Base-by-base conservation (phyloP, 768 basidiomycete genomes). In the Termitomyces sp. region DNA sequence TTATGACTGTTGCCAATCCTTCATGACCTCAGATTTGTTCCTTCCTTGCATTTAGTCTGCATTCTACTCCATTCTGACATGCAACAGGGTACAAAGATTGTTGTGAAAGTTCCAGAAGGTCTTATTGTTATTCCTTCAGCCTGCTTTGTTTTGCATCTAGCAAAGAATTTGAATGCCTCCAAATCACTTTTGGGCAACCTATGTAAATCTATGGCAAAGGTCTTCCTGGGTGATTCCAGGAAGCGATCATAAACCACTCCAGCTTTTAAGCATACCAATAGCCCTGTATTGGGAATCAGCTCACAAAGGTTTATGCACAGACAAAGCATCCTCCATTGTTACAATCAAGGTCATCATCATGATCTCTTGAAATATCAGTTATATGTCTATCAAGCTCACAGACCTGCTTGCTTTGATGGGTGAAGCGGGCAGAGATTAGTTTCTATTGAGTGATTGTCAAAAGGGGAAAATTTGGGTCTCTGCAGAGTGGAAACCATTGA, bases 121-220 rank as follows among this genome's bases (percentile, higher is more conserved):
- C n/a, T n/a, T n/a, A n/a, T n/a, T n/a, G n/a, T n/a, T n/a, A n/a
- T n/a, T n/a, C n/a, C n/a, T n/a, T n/a, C n/a, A n/a, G n/a, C n/a
- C n/a, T n/a, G 97, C 52, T 75, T 98, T 49, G 86, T 84, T n/a
- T 66, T 98, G 42, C 97, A 98, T 63, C 95, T 98, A 72, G 95
- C 93, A 17, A 98, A 98, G 70, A 94, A 97, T 45, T 82, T 99
- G 44, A 93, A 98, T 61, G 68, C 76, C 19, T 75, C 74, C 54
- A 88, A 84, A 65, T 83, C 84, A 2, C 69, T 84, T 37, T 78
- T 85, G 2, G 82, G 86, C 35, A 89, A 90, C 56, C 76, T 96
- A 63, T n/a, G n/a, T n/a, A 96, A 92, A 63, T 89, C 96, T 1
- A 77, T 89, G 57, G 88, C 84, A 41, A 85, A 84, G 64, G 77